These are phyloP conservation scores for Hirschfeldia incana DNA, from an alignment of 345 rosid genomes.

Conservation along the genomic window DNA sequence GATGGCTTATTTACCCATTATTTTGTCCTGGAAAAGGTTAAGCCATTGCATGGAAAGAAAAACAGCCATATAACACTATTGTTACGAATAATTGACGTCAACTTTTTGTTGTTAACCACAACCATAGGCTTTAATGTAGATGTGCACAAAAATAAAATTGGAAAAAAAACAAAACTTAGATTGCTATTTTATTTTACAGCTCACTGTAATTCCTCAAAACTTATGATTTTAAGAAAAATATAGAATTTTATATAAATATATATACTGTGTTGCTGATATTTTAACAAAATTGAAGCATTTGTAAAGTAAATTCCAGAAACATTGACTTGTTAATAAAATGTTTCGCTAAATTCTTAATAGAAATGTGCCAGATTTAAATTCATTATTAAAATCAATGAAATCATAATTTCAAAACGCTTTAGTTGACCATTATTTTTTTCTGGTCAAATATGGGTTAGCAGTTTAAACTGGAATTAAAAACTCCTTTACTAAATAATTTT, in stretches of 20 bases:
- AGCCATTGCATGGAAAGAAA: slow-evolving; percentile 1
- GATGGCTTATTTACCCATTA: slow-evolving; percentile 17
- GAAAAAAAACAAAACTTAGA: not conserved
- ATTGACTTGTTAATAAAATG: slow-evolving; percentile 22
- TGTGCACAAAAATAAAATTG: slow-evolving; percentile 13
- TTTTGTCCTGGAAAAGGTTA: slow-evolving; percentile 23
- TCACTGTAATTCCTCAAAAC: not conserved
- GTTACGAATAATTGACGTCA: slow-evolving; percentile 26
- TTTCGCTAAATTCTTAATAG: not conserved
- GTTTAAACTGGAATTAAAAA: not conserved
- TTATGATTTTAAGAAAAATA: not conserved
- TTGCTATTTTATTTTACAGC: slow-evolving; percentile 20
- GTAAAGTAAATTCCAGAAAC: slow-evolving; percentile 8
- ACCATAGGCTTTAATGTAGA: slow-evolving; percentile 34
- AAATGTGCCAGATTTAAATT: slow-evolving; percentile 7
- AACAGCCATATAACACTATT: slow-evolving; percentile 15
- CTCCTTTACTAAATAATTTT: not conserved
- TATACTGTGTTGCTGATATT: not conserved
- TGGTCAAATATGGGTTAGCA: slow-evolving; percentile 36
- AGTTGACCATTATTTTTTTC: slow-evolving; percentile 4
- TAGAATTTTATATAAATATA: not conserved
- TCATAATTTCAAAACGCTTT: slow-evolving; percentile 9
- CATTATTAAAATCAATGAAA: not conserved
- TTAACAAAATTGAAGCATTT: not conserved
- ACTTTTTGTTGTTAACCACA: slow-evolving; percentile 24